Evolutionary conservation across 345 rosid species (phyloP).

Genomic region (Lepidium sativum): DNA sequence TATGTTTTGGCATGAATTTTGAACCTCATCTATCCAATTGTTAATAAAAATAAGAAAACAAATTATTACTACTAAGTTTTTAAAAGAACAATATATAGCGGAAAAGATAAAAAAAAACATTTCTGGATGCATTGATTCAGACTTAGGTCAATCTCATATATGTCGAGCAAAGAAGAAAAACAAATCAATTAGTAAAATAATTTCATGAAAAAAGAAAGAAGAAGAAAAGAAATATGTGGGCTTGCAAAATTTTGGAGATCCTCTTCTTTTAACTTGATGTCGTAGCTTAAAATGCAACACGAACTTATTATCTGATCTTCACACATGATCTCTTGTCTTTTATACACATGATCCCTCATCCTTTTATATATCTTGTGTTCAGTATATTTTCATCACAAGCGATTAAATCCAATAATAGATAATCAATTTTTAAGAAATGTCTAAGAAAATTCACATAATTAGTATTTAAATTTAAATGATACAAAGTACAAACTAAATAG

Average conservation of each 20-base stretch:
- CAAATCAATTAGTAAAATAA: too few species aligned
- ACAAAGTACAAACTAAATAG: not conserved
- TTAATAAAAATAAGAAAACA: too few species aligned
- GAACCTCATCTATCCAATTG: too few species aligned
- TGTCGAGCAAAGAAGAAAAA: too few species aligned
- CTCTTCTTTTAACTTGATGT: conserved; percentile 10
- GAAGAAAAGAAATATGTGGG: not conserved
- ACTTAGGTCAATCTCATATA: too few species aligned
- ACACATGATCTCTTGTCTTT: conserved; percentile 13
- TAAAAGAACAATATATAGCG: too few species aligned
- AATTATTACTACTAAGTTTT: too few species aligned
- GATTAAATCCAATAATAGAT: not conserved
- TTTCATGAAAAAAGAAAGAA: too few species aligned
- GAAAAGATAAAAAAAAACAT: too few species aligned
- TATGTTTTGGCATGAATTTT: too few species aligned
- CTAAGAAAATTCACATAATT: not conserved
- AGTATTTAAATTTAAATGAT: not conserved
- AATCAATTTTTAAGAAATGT: not conserved
- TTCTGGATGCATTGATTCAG: too few species aligned
- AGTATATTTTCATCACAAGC: not conserved
- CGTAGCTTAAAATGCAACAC: conserved; percentile 26
- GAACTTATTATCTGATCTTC: conserved; percentile 26
- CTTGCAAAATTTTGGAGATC: not conserved
- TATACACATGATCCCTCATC: conserved; percentile 13
- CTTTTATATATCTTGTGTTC: conserved; percentile 9